Evolutionary conservation across 345 rosid genomes (phyloP), one percentile per base, ranked within the genome.

Genomic region (Rhizophora apiculata): DNA sequence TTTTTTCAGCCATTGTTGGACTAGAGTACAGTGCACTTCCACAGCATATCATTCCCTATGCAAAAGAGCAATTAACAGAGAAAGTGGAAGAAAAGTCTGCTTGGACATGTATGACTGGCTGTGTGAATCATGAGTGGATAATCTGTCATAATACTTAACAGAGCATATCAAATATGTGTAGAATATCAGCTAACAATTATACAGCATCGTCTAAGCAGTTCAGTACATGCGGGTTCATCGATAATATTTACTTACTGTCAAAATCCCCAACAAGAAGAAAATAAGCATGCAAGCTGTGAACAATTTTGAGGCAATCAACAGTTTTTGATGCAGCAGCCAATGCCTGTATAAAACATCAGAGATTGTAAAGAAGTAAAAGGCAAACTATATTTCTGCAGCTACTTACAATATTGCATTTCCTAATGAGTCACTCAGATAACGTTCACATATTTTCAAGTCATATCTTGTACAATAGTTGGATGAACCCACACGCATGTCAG

Each of bases 311-410:
- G 78, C 87, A 87, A 74, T 95, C 99, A 75, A 92, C 94, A 70
- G 98, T 95, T 85, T 95, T 95, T 66, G 91, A 92, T 34, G 98
- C 98, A 21, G 98, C 96, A 76, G 98, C 98, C 70, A 92, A 82
- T 64, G 97, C 98, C 98, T 93, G 89, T 76, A 80, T 54, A 68
- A 65, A 43, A 63, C 52, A 74, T 61, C 68, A 81, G 29, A 55
- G 53, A 66, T 34, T 31, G 31, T 59, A 26, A 65, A 30, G 22
- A 57, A 21, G 58, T 21, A 64, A 63, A 60, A 72, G 64, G 63
- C 63, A 34, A 60, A 65, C 26, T 61, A 63, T 27, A 8, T 56
- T 30, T 64, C 36, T 13, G 34, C n/a, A 10, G 46, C 24, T 8
- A 72, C 13, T 20, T 51, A 36, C n/a, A 22, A 24, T 43, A 43